Conservation (phyloP, 805 yeast species). For the Wickerhamiella allomyrinae region DNA sequence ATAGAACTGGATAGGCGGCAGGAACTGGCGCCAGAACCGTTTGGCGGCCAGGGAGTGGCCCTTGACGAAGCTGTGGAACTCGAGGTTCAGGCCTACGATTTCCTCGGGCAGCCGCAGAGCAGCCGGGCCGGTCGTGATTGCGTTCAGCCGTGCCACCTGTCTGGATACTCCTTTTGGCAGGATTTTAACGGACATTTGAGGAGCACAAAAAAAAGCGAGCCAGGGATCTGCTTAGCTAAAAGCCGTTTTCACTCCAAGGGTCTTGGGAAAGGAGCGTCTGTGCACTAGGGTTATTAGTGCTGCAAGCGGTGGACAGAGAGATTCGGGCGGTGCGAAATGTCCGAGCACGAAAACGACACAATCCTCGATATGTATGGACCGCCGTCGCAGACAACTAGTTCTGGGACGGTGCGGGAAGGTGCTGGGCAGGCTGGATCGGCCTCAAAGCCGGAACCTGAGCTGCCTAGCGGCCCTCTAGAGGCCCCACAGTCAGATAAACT, state of each 20-base stretch:
- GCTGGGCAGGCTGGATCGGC: too few species aligned
- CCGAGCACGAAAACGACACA: conserved; percentile 2
- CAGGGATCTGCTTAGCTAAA: too few species aligned
- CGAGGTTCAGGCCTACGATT: conserved; percentile 17
- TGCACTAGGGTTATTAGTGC: too few species aligned
- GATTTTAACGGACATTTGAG: conserved; percentile 1
- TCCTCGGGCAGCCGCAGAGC: conserved; percentile 19
- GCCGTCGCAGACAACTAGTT: too few species aligned
- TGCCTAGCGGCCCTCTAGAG: too few species aligned
- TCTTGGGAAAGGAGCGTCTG: too few species aligned
- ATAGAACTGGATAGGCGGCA: conserved; percentile 70
- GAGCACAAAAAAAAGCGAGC: too few species aligned
- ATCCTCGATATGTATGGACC: conserved; percentile 5
- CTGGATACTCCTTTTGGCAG: conserved; percentile 19
- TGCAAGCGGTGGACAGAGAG: too few species aligned
- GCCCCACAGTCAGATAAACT: too few species aligned
- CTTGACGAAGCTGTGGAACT: conserved; percentile 13
- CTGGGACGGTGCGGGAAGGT: too few species aligned
- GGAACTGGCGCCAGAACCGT: conserved; percentile 57
- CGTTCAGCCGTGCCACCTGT: conserved; percentile 19
- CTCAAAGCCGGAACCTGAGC: not conserved
- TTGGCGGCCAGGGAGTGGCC: conserved; percentile 23
- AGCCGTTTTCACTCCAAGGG: too few species aligned
- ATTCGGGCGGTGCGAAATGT: too few species aligned
- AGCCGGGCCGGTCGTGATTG: conserved; percentile 21